Evolutionary conservation across 192 early-diverging fungal species (phyloP), one percentile per base, ranked within the genome.

Genomic region (Ambispora gerdemannii): DNA sequence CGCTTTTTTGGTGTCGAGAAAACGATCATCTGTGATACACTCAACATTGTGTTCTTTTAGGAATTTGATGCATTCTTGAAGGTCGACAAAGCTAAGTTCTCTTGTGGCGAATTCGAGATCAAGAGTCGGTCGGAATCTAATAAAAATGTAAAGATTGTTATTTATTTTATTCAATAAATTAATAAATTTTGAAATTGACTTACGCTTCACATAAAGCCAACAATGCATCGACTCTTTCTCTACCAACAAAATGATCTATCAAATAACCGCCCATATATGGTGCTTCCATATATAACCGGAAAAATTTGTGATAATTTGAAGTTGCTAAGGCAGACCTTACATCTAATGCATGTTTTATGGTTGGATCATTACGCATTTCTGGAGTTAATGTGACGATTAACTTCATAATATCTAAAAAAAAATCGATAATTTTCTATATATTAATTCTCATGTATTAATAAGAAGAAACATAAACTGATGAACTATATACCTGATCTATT

Each of bases 191-290:
- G 34, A 28, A 53, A 43, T 50, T 13, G 4, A 78, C 81, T 75
- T 80, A 97, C 73, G 93, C 89, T 79, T 86, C 88, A 74, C 86
- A 89, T 60, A 98, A 87, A 20, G 78, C 79, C 56, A 82, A 86
- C 72, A 97, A 74, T 49, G 92, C 90, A 27, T 82, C 76, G 25
- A 93, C 80, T 36, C 97, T 85, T 77, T 98, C 94, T 22, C 95
- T 89, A 50, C 89, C 90, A 0, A 91, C 72, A 79, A 98, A 98
- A 34, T 93, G 88, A 78, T 97, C 93, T 85, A 99, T 94, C 19
- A 99, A 75, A 77, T 92, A 95, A 7, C 80, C 84, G 38, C 89
- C 87, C 92, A 97, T 92, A 74, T 94, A 90, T 6, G 95, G 95
- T 3, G 91, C 87, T 17, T 47, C 70, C 31, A 78, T 71, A 75